These are phyloP conservation scores for Solanum pinnatisectum DNA, from an alignment of 257 asterid genomes.

Conservation along the genomic window DNA sequence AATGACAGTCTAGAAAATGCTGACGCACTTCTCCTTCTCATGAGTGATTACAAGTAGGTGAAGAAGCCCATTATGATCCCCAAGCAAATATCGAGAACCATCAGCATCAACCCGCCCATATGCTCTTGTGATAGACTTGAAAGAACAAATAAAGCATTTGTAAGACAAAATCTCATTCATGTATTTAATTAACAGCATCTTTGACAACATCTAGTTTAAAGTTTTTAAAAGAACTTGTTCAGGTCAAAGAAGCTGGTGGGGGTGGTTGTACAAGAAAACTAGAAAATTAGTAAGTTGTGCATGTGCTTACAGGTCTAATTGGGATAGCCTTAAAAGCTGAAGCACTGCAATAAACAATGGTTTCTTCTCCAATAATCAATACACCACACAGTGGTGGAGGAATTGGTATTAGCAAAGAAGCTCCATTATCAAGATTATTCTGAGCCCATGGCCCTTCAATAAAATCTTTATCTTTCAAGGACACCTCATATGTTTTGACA, in stretches of 20 bases:
- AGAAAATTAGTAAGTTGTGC: conserved; percentile 4
- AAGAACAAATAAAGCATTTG: conserved; percentile 11
- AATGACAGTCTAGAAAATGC: background rate
- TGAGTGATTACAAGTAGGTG: conserved; percentile 83
- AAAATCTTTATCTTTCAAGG: conserved; percentile 83
- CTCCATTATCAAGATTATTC: conserved; percentile 91
- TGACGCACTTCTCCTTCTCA: conserved; percentile 77
- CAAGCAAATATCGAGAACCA: conserved; percentile 84
- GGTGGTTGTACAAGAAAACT: background rate
- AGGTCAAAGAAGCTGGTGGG: background rate
- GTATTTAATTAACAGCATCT: background rate
- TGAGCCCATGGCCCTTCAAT: conserved; percentile 96
- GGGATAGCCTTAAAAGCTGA: conserved; percentile 79
- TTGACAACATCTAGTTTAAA: background rate
- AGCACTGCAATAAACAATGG: conserved; percentile 83
- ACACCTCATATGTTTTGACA: conserved; percentile 81
- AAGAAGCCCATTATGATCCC: conserved; percentile 83
- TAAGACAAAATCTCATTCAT: background rate
- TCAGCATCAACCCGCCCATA: conserved; percentile 92
- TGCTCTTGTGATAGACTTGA: conserved; percentile 68
- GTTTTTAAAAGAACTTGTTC: background rate
- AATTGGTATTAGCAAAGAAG: conserved; percentile 80
- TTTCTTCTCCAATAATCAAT: conserved; percentile 90
- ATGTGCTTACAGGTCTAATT: conserved; percentile 61
- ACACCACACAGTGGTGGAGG: conserved; percentile 95